phyloP scores from a whole-genome alignment of 306 rosid genomes.

The Vachellia pachyceras region DNA sequence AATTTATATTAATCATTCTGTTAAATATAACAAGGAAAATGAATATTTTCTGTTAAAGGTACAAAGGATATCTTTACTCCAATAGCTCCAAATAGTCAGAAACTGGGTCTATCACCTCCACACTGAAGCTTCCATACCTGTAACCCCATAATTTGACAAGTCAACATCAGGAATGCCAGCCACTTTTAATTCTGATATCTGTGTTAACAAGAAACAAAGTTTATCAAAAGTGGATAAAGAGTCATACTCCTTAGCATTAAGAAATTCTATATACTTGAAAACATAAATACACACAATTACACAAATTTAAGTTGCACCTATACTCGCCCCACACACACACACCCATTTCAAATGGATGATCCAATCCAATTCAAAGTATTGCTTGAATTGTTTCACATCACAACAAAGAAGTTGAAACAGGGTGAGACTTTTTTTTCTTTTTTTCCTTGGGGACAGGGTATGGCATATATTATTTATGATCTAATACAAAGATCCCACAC shows the following conservation, averaged over 20 bases:
- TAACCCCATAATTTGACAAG: conserved; percentile 74
- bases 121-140: conserved; percentile 75
- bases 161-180: conserved; percentile 93
- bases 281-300: neutral
- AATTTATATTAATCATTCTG: conserved; percentile 34
- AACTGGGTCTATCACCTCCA: conserved; percentile 92
- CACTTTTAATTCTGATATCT: conserved; percentile 83
- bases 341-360: neutral
- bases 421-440: neutral
- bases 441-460: neutral
- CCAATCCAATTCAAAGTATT: neutral
- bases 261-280: conserved; percentile 12
- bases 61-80: conserved; percentile 59
- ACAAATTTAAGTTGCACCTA: conserved; percentile 9
- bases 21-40: conserved; percentile 28
- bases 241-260: neutral
- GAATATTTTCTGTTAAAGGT: neutral
- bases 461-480: neutral
- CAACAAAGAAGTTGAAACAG: neutral
- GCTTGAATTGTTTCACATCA: conserved; percentile 10
- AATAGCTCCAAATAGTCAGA: conserved; percentile 89
- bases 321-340: neutral
- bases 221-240: conserved; percentile 15
- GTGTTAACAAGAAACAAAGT: conserved; percentile 33
- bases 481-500: conserved; percentile 10